Conservation (phyloP, 169 alveolate species). For the Plasmodium coatneyi region DNA sequence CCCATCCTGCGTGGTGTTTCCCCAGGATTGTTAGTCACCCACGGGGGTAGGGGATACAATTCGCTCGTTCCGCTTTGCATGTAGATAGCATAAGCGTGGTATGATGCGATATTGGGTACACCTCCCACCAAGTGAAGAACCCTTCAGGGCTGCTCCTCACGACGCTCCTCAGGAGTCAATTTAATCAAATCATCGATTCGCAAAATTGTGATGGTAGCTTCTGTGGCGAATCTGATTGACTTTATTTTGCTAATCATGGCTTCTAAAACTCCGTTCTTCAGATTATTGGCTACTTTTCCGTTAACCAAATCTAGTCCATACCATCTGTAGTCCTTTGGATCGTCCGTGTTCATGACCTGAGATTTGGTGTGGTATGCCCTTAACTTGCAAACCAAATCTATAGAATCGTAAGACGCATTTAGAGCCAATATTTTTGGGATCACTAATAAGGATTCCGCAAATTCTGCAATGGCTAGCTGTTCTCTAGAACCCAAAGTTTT, state of each 20-base stretch:
- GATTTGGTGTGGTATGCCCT: slow-evolving; percentile 95
- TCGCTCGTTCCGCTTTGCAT: background rate
- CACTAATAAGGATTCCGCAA: slow-evolving; percentile 97
- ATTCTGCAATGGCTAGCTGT: slow-evolving; percentile 99
- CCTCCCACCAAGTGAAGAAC: background rate
- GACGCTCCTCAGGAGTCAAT: slow-evolving; percentile 91
- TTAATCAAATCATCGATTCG: slow-evolving; percentile 98
- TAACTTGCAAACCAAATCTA: slow-evolving; percentile 94
- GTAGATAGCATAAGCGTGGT: background rate
- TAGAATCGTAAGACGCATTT: slow-evolving; percentile 98
- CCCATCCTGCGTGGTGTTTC: background rate
- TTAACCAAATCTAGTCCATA: slow-evolving; percentile 96
- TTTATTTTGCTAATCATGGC: slow-evolving; percentile 96
- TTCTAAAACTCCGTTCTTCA: slow-evolving; percentile 96
- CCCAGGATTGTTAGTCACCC: background rate
- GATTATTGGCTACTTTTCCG: slow-evolving; percentile 96
- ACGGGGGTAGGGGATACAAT: background rate
- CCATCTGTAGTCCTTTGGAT: slow-evolving; percentile 81
- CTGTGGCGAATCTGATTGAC: slow-evolving; percentile 97
- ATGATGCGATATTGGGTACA: background rate
- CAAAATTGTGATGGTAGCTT: slow-evolving; percentile 98
- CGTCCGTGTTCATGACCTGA: slow-evolving; percentile 80
- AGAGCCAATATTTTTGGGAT: slow-evolving; percentile 99
- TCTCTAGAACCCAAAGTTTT: slow-evolving; percentile 97
- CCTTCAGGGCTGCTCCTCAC: slow-evolving; percentile 80